Evolutionary conservation across 1,284 basidiomycete genomes (phyloP).

Genomic region (Termitomyces sp.): DNA sequence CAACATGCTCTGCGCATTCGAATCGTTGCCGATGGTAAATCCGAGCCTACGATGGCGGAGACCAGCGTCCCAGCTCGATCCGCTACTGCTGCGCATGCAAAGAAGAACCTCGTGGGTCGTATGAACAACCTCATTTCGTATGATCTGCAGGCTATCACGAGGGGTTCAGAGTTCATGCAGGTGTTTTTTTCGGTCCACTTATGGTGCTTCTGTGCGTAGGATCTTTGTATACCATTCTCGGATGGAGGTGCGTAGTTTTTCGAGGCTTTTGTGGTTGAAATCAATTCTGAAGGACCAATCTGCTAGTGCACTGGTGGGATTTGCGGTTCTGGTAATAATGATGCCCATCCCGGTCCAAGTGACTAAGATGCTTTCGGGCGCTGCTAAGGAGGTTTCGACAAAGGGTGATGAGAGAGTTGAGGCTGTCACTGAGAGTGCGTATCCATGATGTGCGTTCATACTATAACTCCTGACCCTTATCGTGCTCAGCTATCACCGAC

Average conservation of each 20-base stretch:
- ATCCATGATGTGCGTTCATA: not conserved
- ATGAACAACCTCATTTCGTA: slow-evolving; percentile 51
- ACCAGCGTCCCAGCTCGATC: not conserved
- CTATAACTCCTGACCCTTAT: not conserved
- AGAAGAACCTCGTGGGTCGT: slow-evolving; percentile 37
- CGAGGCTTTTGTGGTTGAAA: too few relatives aligned
- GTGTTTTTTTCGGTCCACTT: slow-evolving; percentile 33
- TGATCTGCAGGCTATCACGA: slow-evolving; percentile 37
- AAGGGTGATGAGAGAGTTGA: slow-evolving; percentile 45
- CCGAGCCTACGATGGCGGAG: not conserved
- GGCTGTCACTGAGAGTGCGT: slow-evolving; percentile 41
- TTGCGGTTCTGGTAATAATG: slow-evolving; percentile 41
- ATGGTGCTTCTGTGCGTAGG: slow-evolving; percentile 29
- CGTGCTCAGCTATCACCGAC: slow-evolving; percentile 32
- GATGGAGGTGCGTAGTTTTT: slow-evolving; percentile 24
- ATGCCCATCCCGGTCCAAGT: slow-evolving; percentile 47
- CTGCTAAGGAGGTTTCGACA: slow-evolving; percentile 22
- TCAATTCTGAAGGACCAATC: too few relatives aligned
- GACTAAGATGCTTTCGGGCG: slow-evolving; percentile 24
- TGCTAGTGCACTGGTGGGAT: slow-evolving; percentile 40
- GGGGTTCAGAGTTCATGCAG: slow-evolving; percentile 35
- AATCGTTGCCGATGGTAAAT: slow-evolving; percentile 40
- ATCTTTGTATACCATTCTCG: slow-evolving; percentile 37
- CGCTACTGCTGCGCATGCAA: not conserved
- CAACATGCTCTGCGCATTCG: slow-evolving; percentile 63